phyloP scores from a whole-genome alignment of 768 basidiomycete species.

The Boletus reticuloceps region DNA sequence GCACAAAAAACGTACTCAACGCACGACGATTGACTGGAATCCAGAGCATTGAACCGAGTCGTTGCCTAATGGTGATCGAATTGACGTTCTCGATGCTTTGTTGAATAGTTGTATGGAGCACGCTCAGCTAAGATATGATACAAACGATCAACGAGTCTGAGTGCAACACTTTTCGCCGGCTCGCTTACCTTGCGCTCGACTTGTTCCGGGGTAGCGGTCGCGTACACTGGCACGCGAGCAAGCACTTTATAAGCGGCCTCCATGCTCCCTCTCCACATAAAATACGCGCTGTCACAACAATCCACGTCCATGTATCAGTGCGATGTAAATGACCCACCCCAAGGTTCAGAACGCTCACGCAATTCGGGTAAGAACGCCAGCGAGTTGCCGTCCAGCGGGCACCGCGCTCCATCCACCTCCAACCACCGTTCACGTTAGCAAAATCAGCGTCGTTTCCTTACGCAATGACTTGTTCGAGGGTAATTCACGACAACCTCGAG shows the following conservation, averaged over 20 bases:
- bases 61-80: slow-evolving; percentile 57
- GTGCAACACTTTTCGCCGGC: neutral
- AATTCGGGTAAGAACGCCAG: slow-evolving; percentile 71
- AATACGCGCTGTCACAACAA: slow-evolving; percentile 48
- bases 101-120: slow-evolving; percentile 57
- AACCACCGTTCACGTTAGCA: slow-evolving; percentile 55
- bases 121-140: slow-evolving; percentile 41
- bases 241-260: slow-evolving; percentile 54
- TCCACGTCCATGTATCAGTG: neutral
- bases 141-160: neutral
- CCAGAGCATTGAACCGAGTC: slow-evolving; percentile 51
- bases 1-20: slow-evolving; percentile 45
- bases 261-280: slow-evolving; percentile 52
- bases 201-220: slow-evolving; percentile 59
- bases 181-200: slow-evolving; percentile 57
- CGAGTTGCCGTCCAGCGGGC: slow-evolving; percentile 62
- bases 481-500: slow-evolving; percentile 83
- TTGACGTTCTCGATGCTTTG: slow-evolving; percentile 61
- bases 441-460: slow-evolving; percentile 74
- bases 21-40: slow-evolving; percentile 65
- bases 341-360: slow-evolving; percentile 44
- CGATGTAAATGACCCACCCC: neutral
- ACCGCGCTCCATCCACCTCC: slow-evolving; percentile 80
- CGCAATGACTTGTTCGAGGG: slow-evolving; percentile 74
- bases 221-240: slow-evolving; percentile 69